Evolutionary conservation across 306 rosid genomes (phyloP), one percentile per base, ranked within the genome.

Genomic region (Fagus crenata): DNA sequence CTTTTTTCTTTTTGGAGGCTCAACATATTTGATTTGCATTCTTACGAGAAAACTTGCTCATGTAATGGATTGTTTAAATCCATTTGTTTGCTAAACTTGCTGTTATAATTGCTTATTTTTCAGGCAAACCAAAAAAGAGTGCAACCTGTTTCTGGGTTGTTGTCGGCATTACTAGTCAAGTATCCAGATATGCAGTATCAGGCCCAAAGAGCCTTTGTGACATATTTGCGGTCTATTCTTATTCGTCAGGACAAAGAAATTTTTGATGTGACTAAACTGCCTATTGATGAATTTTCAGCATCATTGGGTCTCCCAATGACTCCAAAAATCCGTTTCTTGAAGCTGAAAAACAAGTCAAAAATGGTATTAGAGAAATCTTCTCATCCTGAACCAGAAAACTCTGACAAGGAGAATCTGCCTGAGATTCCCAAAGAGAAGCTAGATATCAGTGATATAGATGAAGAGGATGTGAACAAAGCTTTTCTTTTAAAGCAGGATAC

Each of bases 251-350:
- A 95, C 77, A 95, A 78, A 82, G 98, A 95, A 78, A 85, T 95
- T 46, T 95, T 92, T 80, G 97, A 95, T 83, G 87, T 88, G 75
- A 81, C 46, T 77, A 91, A 92, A 78, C 86, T 95, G 67, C 91
- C 93, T 5, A 75, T 95, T 74, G 92, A 92, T 33, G 83, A 87
- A 35, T 92, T 81, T 86, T 85, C 97, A 33, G 96, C 93, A 43
- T 92, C 98, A 39, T 71, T 95, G 80, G 98, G 98, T 65, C 85
- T 95, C 53, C 92, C 97, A 49, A 88, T 90, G 89, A 90, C 93
- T 67, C 97, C 97, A 39, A 95, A 84, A 85, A 61, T 91, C 37
- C 96, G 91, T 77, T 95, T 92, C 76, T 78, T 85, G 40, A 85
- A 84, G 78, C 89, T 80, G 78, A 95, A 88, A 81, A 49, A 72